These are phyloP conservation scores for Phalaenopsis equestris DNA, from an alignment of 106 monocot genomes.

Conservation along the genomic window DNA sequence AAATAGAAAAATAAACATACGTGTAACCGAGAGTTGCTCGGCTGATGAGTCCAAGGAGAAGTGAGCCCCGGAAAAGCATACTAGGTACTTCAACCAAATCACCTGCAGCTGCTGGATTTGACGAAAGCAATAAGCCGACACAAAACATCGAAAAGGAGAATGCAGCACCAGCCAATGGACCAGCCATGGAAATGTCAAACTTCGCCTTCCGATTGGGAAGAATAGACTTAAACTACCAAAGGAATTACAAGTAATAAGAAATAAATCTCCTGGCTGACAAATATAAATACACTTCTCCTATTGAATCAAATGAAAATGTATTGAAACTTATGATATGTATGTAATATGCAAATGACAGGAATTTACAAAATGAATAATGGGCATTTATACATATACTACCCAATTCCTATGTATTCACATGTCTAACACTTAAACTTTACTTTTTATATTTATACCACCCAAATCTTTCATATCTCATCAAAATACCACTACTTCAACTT, in stretches of 20 bases:
- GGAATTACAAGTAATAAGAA: conserved; percentile 3
- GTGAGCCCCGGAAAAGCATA: conserved; percentile 82
- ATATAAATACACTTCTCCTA: not conserved
- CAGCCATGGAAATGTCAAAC: conserved; percentile 83
- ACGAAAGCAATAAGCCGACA: conserved; percentile 73
- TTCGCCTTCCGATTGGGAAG: conserved; percentile 75
- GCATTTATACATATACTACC: not conserved
- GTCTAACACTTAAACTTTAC: too few species aligned
- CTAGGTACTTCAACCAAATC: conserved; percentile 90
- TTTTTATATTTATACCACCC: too few species aligned
- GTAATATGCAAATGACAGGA: not conserved
- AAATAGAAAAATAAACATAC: conserved; percentile 30
- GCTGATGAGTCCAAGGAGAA: conserved; percentile 93
- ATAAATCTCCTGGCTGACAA: not conserved
- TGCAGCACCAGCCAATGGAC: conserved; percentile 84
- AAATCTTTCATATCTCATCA: too few species aligned
- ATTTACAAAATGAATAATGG: not conserved
- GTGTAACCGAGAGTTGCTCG: conserved; percentile 84
- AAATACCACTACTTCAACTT: too few species aligned
- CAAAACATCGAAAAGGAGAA: conserved; percentile 95
- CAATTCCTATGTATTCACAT: too few species aligned
- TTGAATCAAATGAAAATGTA: not conserved
- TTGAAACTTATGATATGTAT: not conserved
- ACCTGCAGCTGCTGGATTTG: conserved; percentile 54
- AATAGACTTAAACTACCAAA: conserved; percentile 89